Conservation (phyloP, 768 basidiomycete genomes). For the Rhizopogon vesiculosus region DNA sequence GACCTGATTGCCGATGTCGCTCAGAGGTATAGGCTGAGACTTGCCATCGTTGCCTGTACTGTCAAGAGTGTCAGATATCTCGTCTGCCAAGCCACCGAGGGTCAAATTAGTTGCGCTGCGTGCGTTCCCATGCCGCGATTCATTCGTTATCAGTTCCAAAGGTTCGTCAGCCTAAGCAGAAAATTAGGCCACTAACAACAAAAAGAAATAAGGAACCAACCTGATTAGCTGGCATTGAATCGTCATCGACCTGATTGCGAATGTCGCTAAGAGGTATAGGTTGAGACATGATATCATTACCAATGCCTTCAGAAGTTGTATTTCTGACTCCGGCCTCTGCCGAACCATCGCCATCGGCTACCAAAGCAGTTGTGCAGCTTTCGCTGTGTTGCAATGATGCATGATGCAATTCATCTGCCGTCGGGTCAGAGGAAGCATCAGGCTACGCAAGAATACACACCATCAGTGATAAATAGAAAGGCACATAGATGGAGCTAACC, state of each 20-base stretch:
- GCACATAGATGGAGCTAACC: constrained; percentile 5
- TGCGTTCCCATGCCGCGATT: no score
- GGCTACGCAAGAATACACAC: no score
- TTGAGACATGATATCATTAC: neutral
- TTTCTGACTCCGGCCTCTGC: neutral
- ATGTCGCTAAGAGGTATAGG: neutral
- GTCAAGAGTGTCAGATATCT: neutral
- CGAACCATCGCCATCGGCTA: no score
- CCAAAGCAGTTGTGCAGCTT: no score
- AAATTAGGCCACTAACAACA: no score
- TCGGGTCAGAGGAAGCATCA: no score
- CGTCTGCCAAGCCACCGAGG: no score
- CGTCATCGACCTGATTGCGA: constrained; percentile 2
- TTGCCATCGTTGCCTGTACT: neutral
- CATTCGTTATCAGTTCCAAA: no score
- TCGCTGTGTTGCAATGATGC: no score
- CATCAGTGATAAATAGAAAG: neutral
- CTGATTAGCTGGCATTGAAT: constrained; percentile 15
- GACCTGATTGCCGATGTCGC: neutral
- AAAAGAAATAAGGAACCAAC: constrained; percentile 3
- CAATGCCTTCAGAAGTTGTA: neutral
- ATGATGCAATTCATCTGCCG: no score
- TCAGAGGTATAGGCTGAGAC: neutral
- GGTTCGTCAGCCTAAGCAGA: no score
- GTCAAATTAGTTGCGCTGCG: no score